phyloP scores from a whole-genome alignment of 2,329 filamentous ascomycete genomes.

The Cladosporium sp. region DNA sequence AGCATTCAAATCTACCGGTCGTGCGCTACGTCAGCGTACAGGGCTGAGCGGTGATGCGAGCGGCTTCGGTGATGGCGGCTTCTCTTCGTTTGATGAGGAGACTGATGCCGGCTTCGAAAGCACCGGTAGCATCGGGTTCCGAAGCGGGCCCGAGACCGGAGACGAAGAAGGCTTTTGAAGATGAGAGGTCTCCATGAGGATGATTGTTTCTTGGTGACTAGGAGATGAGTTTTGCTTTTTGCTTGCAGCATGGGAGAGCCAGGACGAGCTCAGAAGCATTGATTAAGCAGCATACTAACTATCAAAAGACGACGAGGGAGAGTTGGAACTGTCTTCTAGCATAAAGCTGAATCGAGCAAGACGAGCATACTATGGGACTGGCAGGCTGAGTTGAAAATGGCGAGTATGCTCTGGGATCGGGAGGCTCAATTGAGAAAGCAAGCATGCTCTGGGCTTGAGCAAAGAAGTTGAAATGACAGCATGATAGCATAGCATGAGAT shows the following conservation, averaged over 20 bases:
- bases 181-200: neutral
- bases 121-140: conserved; percentile 14
- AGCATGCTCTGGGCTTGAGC: neutral
- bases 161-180: conserved; percentile 26
- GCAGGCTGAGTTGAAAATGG: neutral
- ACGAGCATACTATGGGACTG: neutral
- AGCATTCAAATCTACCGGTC: conserved; percentile 21
- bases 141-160: conserved; percentile 23
- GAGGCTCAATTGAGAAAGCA: neutral
- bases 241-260: neutral
- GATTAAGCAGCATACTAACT: neutral
- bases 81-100: conserved; percentile 19
- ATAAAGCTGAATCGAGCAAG: neutral
- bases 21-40: conserved; percentile 17
- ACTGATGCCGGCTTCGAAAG: conserved; percentile 25
- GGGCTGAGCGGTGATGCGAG: conserved; percentile 21
- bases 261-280: neutral
- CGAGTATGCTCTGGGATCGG: neutral
- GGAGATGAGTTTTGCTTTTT: neutral
- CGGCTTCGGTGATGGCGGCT: conserved; percentile 22
- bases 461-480: neutral
- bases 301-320: neutral
- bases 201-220: neutral
- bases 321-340: neutral
- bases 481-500: neutral